Evolutionary conservation across 1,284 basidiomycete genomes (phyloP).

Genomic region (Anthracocystis walkeri): DNA sequence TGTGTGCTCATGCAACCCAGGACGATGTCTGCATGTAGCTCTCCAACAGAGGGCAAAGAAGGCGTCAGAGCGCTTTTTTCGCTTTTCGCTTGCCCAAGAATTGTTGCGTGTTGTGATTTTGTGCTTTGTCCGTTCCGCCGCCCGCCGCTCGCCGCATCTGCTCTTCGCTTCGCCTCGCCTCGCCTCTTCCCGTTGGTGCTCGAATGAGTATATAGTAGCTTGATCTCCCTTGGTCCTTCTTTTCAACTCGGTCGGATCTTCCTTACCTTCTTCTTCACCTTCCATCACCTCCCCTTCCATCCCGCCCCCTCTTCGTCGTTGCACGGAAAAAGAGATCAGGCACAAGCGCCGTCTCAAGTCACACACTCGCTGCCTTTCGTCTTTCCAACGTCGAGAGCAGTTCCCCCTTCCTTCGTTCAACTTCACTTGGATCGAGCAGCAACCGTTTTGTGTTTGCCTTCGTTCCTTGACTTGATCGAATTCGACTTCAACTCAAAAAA

Average conservation of each 20-base stretch:
- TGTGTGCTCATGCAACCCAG: slow-evolving; percentile 14
- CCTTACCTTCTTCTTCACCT: slow-evolving; percentile 14
- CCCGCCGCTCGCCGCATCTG: slow-evolving; percentile 1
- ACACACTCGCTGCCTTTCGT: slow-evolving; percentile 11
- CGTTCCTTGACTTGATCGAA: slow-evolving; percentile 22
- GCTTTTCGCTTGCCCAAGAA: slow-evolving; percentile 17
- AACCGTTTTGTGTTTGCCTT: slow-evolving; percentile 11
- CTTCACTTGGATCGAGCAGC: slow-evolving; percentile 20
- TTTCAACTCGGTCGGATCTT: slow-evolving; percentile 6
- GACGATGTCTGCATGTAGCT: slow-evolving; percentile 5
- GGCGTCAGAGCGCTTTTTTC: slow-evolving; percentile 15
- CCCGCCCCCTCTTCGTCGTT: slow-evolving; percentile 16
- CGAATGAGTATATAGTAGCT: slow-evolving; percentile 36
- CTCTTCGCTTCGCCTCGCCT: slow-evolving; percentile 2
- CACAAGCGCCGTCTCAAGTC: slow-evolving; percentile 44
- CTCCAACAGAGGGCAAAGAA: not conserved
- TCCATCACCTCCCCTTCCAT: slow-evolving; percentile 20
- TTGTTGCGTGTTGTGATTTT: slow-evolving; percentile 1
- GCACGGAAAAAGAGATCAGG: slow-evolving; percentile 38
- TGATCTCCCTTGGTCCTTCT: not conserved
- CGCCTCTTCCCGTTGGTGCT: not conserved
- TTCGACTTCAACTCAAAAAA: slow-evolving; percentile 11
- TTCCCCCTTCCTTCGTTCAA: not conserved
- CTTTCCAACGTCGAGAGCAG: slow-evolving; percentile 35
- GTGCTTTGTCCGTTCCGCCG: not conserved